Conservation (phyloP, 192 early-diverging fungal genomes). For the Coemansia sp. region DNA sequence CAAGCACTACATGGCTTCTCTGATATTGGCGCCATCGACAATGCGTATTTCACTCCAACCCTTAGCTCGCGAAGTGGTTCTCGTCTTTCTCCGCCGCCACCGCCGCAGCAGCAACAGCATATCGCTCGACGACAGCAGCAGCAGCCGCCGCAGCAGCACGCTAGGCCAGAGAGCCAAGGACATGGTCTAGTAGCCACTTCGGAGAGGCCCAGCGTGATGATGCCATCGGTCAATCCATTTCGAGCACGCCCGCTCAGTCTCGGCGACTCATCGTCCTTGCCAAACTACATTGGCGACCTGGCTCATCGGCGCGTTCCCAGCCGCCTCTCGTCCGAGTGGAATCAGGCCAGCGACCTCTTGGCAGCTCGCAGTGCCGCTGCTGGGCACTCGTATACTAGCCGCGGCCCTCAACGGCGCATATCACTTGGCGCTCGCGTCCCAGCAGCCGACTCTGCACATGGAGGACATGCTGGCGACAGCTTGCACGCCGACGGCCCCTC, state of each 20-base stretch:
- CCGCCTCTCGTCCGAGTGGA: constrained; percentile 11
- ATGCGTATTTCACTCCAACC: constrained; percentile 49
- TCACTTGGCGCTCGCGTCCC: constrained; percentile 14
- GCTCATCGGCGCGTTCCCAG: not conserved
- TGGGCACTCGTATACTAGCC: not conserved
- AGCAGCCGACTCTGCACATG: not conserved
- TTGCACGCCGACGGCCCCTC: not conserved
- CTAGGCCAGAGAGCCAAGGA: not conserved
- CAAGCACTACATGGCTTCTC: constrained; percentile 5
- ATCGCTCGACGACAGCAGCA: not conserved
- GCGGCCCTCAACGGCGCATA: constrained; percentile 20
- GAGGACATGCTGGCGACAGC: not conserved
- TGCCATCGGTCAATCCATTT: constrained; percentile 48
- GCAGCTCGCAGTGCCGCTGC: not conserved
- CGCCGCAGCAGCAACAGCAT: constrained; percentile 4
- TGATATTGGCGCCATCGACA: constrained; percentile 23
- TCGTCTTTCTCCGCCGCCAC: constrained; percentile 16
- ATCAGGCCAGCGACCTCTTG: not conserved
- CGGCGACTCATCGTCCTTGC: constrained; percentile 35
- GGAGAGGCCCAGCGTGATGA: constrained; percentile 14
- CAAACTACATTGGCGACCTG: constrained; percentile 16
- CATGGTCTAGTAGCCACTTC: not conserved
- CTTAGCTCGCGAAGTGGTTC: constrained; percentile 50
- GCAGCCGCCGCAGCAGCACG: not conserved
- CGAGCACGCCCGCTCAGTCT: constrained; percentile 36